Percentiles rank a stretch among this genome's conserved stretches.
phyloP scores from a whole-genome alignment of 257 asterid species.

The Prunella vulgaris region DNA sequence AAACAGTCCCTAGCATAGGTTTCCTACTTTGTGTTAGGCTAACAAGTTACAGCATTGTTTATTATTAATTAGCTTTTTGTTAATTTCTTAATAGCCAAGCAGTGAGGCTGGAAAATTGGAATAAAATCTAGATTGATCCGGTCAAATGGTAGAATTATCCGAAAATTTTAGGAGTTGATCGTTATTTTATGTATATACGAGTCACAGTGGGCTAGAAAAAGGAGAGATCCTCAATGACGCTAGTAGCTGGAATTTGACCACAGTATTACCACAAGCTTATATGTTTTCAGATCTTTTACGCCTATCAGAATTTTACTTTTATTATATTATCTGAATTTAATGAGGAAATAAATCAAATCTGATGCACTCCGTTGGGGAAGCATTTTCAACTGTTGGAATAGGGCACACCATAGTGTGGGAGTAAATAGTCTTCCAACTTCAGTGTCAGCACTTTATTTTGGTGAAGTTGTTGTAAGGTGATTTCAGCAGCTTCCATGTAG shows the following conservation, averaged over 20 bases:
- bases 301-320: not conserved
- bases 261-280: not conserved
- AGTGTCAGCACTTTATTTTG: not conserved
- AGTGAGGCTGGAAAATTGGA: not conserved
- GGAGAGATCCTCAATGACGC: not conserved
- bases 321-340: not conserved
- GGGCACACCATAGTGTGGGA: not conserved
- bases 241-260: constrained; percentile 9
- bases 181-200: not conserved
- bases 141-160: constrained; percentile 2
- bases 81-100: not conserved
- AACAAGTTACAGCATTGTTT: not conserved
- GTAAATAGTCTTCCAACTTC: not conserved
- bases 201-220: not conserved
- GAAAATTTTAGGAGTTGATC: not conserved
- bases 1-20: constrained; percentile 2
- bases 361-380: not conserved
- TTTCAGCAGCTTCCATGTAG: not conserved
- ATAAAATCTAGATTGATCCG: not conserved
- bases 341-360: not conserved
- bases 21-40: not conserved
- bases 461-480: not conserved
- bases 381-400: not conserved
- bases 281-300: not conserved
- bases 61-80: not conserved